Base-by-base conservation (phyloP, 1,284 basidiomycete species). In the Malassezia restricta region DNA sequence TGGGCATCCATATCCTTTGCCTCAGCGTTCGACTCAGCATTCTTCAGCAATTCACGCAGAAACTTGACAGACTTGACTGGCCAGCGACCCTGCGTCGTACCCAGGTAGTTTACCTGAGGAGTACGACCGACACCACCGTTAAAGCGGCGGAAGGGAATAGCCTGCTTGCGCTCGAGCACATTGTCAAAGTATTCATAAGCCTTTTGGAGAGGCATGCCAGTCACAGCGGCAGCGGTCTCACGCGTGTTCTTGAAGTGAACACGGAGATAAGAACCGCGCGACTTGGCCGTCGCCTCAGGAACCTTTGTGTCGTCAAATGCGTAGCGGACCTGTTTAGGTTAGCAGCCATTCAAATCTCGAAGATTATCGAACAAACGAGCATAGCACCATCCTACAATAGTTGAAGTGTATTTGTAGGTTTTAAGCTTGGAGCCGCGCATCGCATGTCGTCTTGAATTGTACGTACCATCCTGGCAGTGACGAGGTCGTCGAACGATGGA, bases 161-260 rank as follows among this genome's bases (percentile, higher is more conserved):
- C 80, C 76, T 91, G 87, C 77, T 95, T 94, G 83, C 96, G 89
- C 58, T 98, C 91, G 73, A 85, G 80, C 64, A 98, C 94, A 75
- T 94, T 86, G 68, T 81, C 80, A 66, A 99, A 86, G 81, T 95
- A 96, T 62, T 82, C 76, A 79, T 92, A 92, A 43, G 94, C 94
- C 80, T 96, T 96, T 70, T 84, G 82, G 76, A 98, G 81, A 76
- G 87, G 87, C 78, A 95, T 79, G 75, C 94, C 94, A 86, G 63
- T 61, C 66, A 75, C 57, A 48, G 74, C 74, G 47, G 74, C 75
- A 31, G 74, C 74, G 52, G 74, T 75, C 67, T 77, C 76, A 69
- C 91, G 86, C 83, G 95, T 96, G 83, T 98, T 98, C 86, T 98
- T 99, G 84, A 95, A 98, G 80, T 98, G 94, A 56, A 92, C 94